phyloP scores from a whole-genome alignment of 2,329 filamentous ascomycete species.

The Byssothecium circinans region DNA sequence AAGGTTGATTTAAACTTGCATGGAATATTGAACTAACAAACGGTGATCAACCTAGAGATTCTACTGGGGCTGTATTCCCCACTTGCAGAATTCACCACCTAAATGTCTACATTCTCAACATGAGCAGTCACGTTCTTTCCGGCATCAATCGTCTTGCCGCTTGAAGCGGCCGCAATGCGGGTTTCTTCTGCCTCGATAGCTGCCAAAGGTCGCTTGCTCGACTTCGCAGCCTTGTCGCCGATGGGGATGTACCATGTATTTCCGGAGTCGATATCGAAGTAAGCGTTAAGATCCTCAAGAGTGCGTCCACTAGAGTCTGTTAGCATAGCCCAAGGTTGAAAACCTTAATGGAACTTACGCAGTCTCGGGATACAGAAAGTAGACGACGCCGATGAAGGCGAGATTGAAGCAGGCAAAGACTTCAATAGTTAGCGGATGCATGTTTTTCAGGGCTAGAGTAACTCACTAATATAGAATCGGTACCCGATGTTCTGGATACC shows the following conservation, averaged over 20 bases:
- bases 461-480: constrained; percentile 42
- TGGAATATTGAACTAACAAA: too few species aligned
- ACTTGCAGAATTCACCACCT: neutral
- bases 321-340: too few species aligned
- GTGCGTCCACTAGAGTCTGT: constrained; percentile 9
- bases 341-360: neutral
- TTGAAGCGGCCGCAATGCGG: constrained; percentile 13
- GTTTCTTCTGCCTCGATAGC: constrained; percentile 23
- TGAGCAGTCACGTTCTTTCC: constrained; percentile 7
- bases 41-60: too few species aligned
- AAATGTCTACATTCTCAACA: constrained; percentile 5
- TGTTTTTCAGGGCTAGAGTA: neutral
- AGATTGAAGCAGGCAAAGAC: constrained; percentile 34
- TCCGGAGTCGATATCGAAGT: constrained; percentile 22
- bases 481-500: constrained; percentile 47
- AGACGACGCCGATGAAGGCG: constrained; percentile 21
- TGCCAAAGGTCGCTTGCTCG: constrained; percentile 17
- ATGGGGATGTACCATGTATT: constrained; percentile 18
- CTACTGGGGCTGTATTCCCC: too few species aligned
- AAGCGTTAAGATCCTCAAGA: constrained; percentile 32
- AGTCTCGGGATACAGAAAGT: constrained; percentile 34
- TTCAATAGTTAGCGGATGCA: neutral
- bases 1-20: too few species aligned
- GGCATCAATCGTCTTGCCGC: constrained; percentile 2
- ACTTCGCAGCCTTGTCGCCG: constrained; percentile 21